Percentiles rank a stretch among this genome's conserved stretches.
phyloP scores from a whole-genome alignment of 208 protist species.

The Acanthamoeba healyi region DNA sequence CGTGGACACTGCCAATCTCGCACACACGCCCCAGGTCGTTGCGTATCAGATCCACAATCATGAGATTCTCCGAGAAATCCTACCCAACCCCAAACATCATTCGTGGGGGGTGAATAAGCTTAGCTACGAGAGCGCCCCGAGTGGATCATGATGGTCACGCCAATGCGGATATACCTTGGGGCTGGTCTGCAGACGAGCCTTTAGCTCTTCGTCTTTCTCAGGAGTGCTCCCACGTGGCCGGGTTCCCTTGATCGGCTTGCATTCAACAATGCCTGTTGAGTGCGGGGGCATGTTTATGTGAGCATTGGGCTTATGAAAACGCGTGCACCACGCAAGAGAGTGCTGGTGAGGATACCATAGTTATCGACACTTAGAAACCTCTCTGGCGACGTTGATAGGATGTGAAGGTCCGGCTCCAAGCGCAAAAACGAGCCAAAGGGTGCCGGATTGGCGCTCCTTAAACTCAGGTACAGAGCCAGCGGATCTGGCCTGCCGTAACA shows the following conservation, averaged over 20 bases:
- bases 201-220: slow-evolving; percentile 70
- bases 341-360: too few relatives aligned
- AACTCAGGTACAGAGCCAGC: not conserved
- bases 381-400: slow-evolving; percentile 86
- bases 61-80: slow-evolving; percentile 86
- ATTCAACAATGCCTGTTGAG: slow-evolving; percentile 66
- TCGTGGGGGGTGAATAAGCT: not conserved
- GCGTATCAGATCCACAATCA: slow-evolving; percentile 88
- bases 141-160: too few relatives aligned
- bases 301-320: too few relatives aligned
- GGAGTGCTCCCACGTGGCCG: not conserved
- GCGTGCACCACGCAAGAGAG: too few relatives aligned
- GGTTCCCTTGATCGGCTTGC: slow-evolving; percentile 88
- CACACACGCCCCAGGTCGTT: slow-evolving; percentile 87
- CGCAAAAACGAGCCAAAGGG: slow-evolving; percentile 81
- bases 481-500: not conserved
- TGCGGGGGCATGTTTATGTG: not conserved
- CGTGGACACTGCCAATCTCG: slow-evolving; percentile 76
- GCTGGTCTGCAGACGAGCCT: slow-evolving; percentile 31
- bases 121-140: too few relatives aligned
- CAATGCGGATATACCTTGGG: slow-evolving; percentile 80
- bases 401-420: slow-evolving; percentile 66
- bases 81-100: not conserved
- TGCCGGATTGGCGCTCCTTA: slow-evolving; percentile 18
- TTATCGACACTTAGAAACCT: slow-evolving; percentile 26